Conservation (phyloP, 768 basidiomycete species). For the Coprinellus micaceus region DNA sequence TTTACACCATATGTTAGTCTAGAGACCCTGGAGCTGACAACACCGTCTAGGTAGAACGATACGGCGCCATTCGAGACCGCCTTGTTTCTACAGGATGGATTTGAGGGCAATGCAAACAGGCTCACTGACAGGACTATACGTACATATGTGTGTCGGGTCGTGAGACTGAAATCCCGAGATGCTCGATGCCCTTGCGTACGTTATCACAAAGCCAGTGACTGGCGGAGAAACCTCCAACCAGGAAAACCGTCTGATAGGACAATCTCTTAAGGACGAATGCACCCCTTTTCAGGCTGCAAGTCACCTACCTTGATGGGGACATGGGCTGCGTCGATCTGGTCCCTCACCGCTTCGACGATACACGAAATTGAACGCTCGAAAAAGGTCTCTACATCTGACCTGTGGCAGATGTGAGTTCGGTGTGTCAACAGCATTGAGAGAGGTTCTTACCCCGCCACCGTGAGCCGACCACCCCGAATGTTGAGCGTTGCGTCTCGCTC, state of each 20-base stretch:
- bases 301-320: conserved; percentile 11
- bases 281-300: no score
- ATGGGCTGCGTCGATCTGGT: conserved; percentile 10
- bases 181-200: conserved; percentile 32
- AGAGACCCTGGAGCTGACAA: conserved; percentile 39
- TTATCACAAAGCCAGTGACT: conserved; percentile 44
- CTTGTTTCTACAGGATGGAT: conserved; percentile 26
- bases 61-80: conserved; percentile 46
- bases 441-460: conserved; percentile 27
- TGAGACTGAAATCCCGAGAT: conserved; percentile 32
- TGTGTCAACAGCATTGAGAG: no score
- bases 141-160: conserved; percentile 50
- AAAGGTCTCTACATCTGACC: conserved; percentile 13
- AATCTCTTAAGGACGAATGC: no score
- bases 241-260: conserved; percentile 28
- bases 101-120: neutral
- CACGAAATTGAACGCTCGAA: conserved; percentile 21
- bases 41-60: conserved; percentile 34
- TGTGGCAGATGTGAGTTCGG: neutral
- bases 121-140: neutral
- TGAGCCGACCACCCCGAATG: conserved; percentile 41
- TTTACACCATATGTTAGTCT: conserved; percentile 36
- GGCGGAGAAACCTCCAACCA: conserved; percentile 53
- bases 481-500: conserved; percentile 35
- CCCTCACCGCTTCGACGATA: conserved; percentile 14